phyloP scores from a whole-genome alignment of 805 yeast genomes.

The Vanderwaltozyma verrucispora region DNA sequence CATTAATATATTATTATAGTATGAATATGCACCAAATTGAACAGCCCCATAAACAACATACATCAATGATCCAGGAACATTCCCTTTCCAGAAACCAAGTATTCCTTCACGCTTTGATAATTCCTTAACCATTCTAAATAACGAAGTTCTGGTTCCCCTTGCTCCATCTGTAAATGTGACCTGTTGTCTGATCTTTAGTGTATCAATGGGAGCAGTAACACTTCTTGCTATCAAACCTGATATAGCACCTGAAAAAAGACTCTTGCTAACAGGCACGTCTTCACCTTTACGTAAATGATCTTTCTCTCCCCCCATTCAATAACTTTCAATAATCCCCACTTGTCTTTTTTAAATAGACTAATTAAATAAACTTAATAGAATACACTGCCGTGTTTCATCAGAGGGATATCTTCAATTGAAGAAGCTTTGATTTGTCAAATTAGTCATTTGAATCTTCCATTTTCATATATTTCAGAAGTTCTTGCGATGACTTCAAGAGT shows the following conservation, averaged over 20 bases:
- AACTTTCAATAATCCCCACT: too few relatives aligned
- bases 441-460: too few relatives aligned
- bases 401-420: too few relatives aligned
- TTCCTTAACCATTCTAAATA: slow-evolving; percentile 29
- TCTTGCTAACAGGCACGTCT: slow-evolving; percentile 40
- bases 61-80: slow-evolving; percentile 81
- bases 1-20: slow-evolving; percentile 35
- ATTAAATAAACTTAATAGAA: too few relatives aligned
- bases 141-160: neutral
- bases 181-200: slow-evolving; percentile 25
- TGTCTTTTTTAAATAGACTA: too few relatives aligned
- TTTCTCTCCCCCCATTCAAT: neutral
- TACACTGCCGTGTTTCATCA: too few relatives aligned
- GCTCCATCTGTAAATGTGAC: slow-evolving; percentile 1
- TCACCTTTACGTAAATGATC: slow-evolving; percentile 44
- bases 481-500: too few relatives aligned
- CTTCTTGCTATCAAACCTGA: slow-evolving; percentile 52
- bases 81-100: slow-evolving; percentile 88
- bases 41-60: slow-evolving; percentile 76
- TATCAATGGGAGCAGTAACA: slow-evolving; percentile 31
- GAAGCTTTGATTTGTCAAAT: too few relatives aligned
- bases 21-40: slow-evolving; percentile 68
- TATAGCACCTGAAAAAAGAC: slow-evolving; percentile 58
- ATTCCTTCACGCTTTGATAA: slow-evolving; percentile 58
- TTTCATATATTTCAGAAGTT: too few relatives aligned